Percentiles rank a stretch among this genome's conserved stretches.
Conservation (phyloP, 2,329 filamentous ascomycete genomes). For the Zymoseptoria crescenta region DNA sequence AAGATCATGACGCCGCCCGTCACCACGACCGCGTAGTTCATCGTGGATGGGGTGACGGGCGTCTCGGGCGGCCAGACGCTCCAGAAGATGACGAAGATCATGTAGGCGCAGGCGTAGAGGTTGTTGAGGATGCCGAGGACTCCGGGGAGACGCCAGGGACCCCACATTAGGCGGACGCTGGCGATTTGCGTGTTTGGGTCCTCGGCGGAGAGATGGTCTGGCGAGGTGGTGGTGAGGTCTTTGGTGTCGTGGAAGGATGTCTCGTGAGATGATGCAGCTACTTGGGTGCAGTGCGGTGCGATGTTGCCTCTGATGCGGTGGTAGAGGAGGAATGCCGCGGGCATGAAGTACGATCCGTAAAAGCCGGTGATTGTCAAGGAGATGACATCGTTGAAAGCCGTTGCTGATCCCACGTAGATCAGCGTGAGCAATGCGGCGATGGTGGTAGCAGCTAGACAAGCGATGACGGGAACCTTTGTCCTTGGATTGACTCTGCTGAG, state of each 20-base stretch:
- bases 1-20: slow-evolving; percentile 34
- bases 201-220: not conserved
- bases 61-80: slow-evolving; percentile 43
- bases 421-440: slow-evolving; percentile 41
- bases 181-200: slow-evolving; percentile 10
- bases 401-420: slow-evolving; percentile 36
- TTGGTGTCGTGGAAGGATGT: slow-evolving; percentile 1
- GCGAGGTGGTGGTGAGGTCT: not conserved
- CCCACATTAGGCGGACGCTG: slow-evolving; percentile 41
- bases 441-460: slow-evolving; percentile 42
- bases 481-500: slow-evolving; percentile 28
- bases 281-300: slow-evolving; percentile 30
- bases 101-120: slow-evolving; percentile 45
- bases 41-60: slow-evolving; percentile 26
- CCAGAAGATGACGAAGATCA: slow-evolving; percentile 50
- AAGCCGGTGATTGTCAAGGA: slow-evolving; percentile 38
- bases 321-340: slow-evolving; percentile 35
- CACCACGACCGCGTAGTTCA: slow-evolving; percentile 40
- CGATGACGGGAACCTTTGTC: slow-evolving; percentile 25
- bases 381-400: slow-evolving; percentile 41
- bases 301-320: slow-evolving; percentile 35
- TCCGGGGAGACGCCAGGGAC: slow-evolving; percentile 48
- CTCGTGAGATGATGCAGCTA: not conserved
- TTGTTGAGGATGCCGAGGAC: slow-evolving; percentile 48
- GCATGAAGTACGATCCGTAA: slow-evolving; percentile 39